Percentiles rank a stretch among this genome's conserved stretches.
phyloP scores from a whole-genome alignment of 306 rosid genomes.

The apple (Malus domestica) region DNA sequence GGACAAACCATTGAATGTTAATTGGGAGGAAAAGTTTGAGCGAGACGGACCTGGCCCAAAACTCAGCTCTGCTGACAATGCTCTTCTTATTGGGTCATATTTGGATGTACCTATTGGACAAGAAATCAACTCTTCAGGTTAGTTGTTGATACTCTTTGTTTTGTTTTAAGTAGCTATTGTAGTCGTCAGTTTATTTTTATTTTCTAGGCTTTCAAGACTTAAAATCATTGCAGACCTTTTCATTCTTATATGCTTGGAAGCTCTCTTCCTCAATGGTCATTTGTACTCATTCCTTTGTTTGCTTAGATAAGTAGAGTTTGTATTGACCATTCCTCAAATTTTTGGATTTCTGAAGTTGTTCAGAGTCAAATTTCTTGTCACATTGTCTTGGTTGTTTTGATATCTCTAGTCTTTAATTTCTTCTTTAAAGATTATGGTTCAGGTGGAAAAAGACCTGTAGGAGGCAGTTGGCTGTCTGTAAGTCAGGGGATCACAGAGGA shows the following conservation, averaged over 20 bases:
- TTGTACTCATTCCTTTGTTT: slow-evolving; percentile 3
- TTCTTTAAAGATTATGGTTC: slow-evolving; percentile 19
- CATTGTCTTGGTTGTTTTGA: slow-evolving; percentile 1
- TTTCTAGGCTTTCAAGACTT: not conserved
- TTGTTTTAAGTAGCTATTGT: slow-evolving; percentile 9
- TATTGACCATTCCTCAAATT: not conserved
- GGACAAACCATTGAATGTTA: slow-evolving; percentile 58
- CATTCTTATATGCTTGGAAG: not conserved
- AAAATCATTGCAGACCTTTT: slow-evolving; percentile 10
- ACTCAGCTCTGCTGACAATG: slow-evolving; percentile 42
- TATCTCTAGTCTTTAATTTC: not conserved
- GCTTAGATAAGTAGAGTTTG: not conserved
- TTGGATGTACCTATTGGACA: slow-evolving; percentile 91
- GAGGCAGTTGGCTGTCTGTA: slow-evolving; percentile 88
- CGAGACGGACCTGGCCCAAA: slow-evolving; percentile 47
- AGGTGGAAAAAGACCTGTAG: slow-evolving; percentile 78
- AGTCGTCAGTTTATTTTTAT: not conserved
- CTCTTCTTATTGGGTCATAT: slow-evolving; percentile 67
- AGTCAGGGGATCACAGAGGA: slow-evolving; percentile 96
- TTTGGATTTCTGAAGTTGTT: slow-evolving; percentile 3
- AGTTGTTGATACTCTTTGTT: slow-evolving; percentile 4
- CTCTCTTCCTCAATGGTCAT: not conserved
- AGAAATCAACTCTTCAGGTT: slow-evolving; percentile 79
- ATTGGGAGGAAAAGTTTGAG: slow-evolving; percentile 83
- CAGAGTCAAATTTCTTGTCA: slow-evolving; percentile 2